Evolutionary conservation across 805 yeast species (phyloP).

Genomic region (Ogataea dorogensis): DNA sequence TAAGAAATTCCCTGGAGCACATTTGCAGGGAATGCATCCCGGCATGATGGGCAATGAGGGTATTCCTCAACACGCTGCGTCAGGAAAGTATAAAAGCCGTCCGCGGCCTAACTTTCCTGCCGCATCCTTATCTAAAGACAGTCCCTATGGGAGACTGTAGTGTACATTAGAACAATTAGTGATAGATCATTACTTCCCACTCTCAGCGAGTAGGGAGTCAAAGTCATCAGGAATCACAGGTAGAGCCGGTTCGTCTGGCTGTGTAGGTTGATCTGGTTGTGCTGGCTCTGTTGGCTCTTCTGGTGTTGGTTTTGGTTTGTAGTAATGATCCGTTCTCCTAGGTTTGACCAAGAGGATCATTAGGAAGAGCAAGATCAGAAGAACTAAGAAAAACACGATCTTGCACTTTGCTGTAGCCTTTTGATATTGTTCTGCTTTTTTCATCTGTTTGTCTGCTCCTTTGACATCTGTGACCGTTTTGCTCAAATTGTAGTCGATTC

Average conservation of each 20-base stretch:
- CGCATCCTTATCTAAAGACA: slow-evolving; percentile 40
- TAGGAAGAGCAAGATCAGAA: slow-evolving; percentile 69
- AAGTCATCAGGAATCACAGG: slow-evolving; percentile 1
- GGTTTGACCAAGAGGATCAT: slow-evolving; percentile 73
- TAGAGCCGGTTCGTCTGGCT: slow-evolving; percentile 1
- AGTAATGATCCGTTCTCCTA: slow-evolving; percentile 29
- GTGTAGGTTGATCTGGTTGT: not conserved
- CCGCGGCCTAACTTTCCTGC: slow-evolving; percentile 38
- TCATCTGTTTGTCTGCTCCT: slow-evolving; percentile 73
- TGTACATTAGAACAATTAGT: slow-evolving; percentile 9
- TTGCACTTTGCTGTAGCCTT: slow-evolving; percentile 89
- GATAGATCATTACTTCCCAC: slow-evolving; percentile 10
- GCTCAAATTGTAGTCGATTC: slow-evolving; percentile 89
- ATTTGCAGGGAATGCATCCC: slow-evolving; percentile 10
- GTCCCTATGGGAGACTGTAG: slow-evolving; percentile 41
- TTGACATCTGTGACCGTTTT: slow-evolving; percentile 75
- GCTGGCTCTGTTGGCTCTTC: not conserved
- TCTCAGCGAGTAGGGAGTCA: slow-evolving; percentile 8
- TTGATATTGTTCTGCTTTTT: slow-evolving; percentile 76
- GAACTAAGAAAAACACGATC: slow-evolving; percentile 67
- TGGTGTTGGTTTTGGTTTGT: slow-evolving; percentile 17
- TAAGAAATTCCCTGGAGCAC: slow-evolving; percentile 24
- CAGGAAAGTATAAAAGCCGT: slow-evolving; percentile 25
- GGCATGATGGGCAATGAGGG: slow-evolving; percentile 14
- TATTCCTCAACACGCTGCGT: slow-evolving; percentile 18